phyloP scores from a whole-genome alignment of 805 yeast genomes.

The Starmerella bombi region DNA sequence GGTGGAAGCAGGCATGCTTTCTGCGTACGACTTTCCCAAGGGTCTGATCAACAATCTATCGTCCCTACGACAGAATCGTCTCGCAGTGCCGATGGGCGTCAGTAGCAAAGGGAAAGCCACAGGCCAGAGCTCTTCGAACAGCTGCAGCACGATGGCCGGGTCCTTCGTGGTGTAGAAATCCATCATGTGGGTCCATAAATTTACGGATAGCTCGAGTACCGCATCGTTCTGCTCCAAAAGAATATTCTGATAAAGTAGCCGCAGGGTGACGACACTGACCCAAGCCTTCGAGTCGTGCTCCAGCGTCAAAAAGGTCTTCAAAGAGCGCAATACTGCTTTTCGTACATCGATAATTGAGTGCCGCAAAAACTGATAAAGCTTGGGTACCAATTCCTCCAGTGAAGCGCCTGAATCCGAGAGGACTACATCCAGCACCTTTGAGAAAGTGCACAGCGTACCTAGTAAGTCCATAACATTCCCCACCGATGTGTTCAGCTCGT shows the following conservation, averaged over 20 bases:
- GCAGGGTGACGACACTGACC: slow-evolving; percentile 60
- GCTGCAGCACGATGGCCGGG: no score
- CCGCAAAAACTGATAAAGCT: slow-evolving; percentile 79
- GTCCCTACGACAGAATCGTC: slow-evolving; percentile 78
- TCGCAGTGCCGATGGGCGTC: slow-evolving; percentile 91
- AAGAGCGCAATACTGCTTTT: slow-evolving; percentile 69
- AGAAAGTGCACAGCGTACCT: slow-evolving; percentile 73
- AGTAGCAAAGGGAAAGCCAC: slow-evolving; percentile 45
- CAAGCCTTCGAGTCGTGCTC: slow-evolving; percentile 41
- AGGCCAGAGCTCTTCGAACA: slow-evolving; percentile 29
- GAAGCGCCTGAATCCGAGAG: slow-evolving; percentile 44
- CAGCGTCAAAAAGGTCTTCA: slow-evolving; percentile 54
- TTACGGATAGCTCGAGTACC: slow-evolving; percentile 48
- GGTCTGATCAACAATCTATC: slow-evolving; percentile 63
- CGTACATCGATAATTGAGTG: slow-evolving; percentile 89
- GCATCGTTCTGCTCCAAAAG: slow-evolving; percentile 76
- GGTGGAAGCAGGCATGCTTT: slow-evolving; percentile 15
- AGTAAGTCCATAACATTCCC: slow-evolving; percentile 92
- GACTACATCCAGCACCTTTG: slow-evolving; percentile 60
- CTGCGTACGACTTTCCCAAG: slow-evolving; percentile 41
- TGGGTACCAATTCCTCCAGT: slow-evolving; percentile 70
- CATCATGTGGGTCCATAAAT: slow-evolving; percentile 47
- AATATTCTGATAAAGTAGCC: slow-evolving; percentile 75
- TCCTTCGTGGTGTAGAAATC: slow-evolving; percentile 6
- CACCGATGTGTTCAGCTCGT: slow-evolving; percentile 86